phyloP scores from a whole-genome alignment of 192 early-diverging fungal species.

The Chytriomyces confervae region DNA sequence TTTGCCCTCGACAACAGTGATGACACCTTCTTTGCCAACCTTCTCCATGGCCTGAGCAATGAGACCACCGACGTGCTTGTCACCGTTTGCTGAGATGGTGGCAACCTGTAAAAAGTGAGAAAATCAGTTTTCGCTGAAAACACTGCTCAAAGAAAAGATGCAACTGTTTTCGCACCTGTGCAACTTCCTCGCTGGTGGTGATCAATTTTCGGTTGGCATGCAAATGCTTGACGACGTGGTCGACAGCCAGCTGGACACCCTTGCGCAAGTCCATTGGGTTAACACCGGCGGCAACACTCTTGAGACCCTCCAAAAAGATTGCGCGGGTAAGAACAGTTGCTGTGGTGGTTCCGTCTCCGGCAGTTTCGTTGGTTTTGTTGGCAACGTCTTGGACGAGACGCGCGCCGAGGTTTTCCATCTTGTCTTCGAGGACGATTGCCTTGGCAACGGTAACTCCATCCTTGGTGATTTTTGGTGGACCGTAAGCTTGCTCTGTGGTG shows the following conservation, averaged over 20 bases:
- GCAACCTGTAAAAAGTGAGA: slow-evolving; percentile 66
- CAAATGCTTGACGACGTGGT: slow-evolving; percentile 90
- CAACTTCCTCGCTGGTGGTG: slow-evolving; percentile 95
- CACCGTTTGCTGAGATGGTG: slow-evolving; percentile 99
- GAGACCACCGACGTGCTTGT: slow-evolving; percentile 92
- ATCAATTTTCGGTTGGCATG: slow-evolving; percentile 89
- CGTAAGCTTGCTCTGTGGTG: slow-evolving; percentile 86
- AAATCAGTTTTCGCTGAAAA: background rate
- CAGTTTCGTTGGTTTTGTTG: slow-evolving; percentile 99
- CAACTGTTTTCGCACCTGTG: slow-evolving; percentile 61
- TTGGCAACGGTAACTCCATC: slow-evolving; percentile 99
- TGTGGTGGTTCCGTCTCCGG: slow-evolving; percentile 99
- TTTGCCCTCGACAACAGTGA: slow-evolving; percentile 99
- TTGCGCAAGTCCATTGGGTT: slow-evolving; percentile 98
- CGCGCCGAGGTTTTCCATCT: slow-evolving; percentile 99
- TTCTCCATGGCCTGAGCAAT: slow-evolving; percentile 99
- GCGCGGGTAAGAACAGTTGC: slow-evolving; percentile 94
- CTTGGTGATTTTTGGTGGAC: slow-evolving; percentile 99
- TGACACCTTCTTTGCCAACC: slow-evolving; percentile 99
- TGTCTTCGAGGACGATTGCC: slow-evolving; percentile 94
- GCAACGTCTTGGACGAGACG: slow-evolving; percentile 99
- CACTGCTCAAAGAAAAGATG: too few relatives aligned
- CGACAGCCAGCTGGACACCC: slow-evolving; percentile 94
- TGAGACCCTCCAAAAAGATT: slow-evolving; percentile 98
- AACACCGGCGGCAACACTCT: slow-evolving; percentile 99